These are phyloP conservation scores for Plasmodium billcollinsi DNA, from an alignment of 169 alveolate species.

Conservation along the genomic window DNA sequence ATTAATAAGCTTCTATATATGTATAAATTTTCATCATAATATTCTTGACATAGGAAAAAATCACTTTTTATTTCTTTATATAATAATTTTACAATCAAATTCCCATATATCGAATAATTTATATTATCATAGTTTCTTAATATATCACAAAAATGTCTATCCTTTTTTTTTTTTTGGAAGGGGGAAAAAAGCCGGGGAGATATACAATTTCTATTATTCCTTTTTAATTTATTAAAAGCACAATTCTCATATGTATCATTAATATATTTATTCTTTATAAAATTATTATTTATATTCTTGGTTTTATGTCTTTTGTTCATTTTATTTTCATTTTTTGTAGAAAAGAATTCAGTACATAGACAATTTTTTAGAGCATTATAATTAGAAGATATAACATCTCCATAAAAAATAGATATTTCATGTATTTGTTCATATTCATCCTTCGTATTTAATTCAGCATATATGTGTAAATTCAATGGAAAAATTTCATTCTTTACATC, in stretches of 20 bases:
- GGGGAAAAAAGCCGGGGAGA: too few species aligned
- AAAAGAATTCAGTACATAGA: constrained; percentile 12
- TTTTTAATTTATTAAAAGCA: too few species aligned
- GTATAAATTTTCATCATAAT: constrained; percentile 35
- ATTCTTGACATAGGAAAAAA: constrained; percentile 39
- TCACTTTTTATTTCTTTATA: constrained; percentile 71
- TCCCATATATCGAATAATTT: background rate
- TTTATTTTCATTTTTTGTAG: background rate
- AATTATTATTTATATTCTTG: too few species aligned
- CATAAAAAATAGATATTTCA: constrained; percentile 1
- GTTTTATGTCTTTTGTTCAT: too few species aligned
- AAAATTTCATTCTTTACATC: constrained; percentile 64
- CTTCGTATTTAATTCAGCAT: constrained; percentile 24
- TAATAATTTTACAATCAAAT: constrained; percentile 33
- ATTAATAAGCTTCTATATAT: constrained; percentile 50
- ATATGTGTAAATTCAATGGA: constrained; percentile 34
- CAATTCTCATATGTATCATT: too few species aligned
- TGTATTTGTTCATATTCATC: constrained; percentile 33
- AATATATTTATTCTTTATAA: too few species aligned
- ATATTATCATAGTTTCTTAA: background rate
- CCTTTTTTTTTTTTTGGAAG: too few species aligned
- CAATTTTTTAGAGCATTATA: constrained; percentile 28
- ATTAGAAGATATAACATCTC: constrained; percentile 3
- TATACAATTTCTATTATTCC: background rate
- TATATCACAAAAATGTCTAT: background rate